phyloP scores from a whole-genome alignment of 345 rosid genomes.

The Hypericum androsaemum region DNA sequence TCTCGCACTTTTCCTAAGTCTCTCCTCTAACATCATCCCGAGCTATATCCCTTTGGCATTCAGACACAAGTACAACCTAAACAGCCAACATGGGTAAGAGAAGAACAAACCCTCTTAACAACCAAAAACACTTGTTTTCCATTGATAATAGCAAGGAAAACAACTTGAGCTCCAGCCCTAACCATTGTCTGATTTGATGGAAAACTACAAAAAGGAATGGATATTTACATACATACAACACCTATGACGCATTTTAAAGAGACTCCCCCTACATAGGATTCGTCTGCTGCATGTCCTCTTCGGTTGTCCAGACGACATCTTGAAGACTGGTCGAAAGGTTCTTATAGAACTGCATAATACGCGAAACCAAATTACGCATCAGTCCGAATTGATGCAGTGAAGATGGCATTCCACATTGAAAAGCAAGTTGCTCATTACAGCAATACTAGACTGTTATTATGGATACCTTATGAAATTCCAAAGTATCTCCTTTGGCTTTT shows the following conservation, averaged over 20 bases:
- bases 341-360: constrained; percentile 67
- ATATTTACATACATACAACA: constrained; percentile 24
- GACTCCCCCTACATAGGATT: constrained; percentile 12
- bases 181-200: constrained; percentile 74
- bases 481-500: constrained; percentile 92
- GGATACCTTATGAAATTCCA: constrained; percentile 81
- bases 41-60: no score
- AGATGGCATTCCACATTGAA: not conserved
- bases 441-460: not conserved
- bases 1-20: no score
- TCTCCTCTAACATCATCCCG: no score
- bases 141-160: no score
- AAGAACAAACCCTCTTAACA: no score
- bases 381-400: not conserved
- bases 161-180: constrained; percentile 41
- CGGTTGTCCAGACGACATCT: constrained; percentile 90
- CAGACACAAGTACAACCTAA: no score
- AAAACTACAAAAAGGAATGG: constrained; percentile 29
- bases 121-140: no score
- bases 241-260: constrained; percentile 10
- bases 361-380: not conserved
- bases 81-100: no score
- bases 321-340: constrained; percentile 67
- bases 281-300: constrained; percentile 56
- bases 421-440: not conserved